phyloP scores from a whole-genome alignment of 768 basidiomycete genomes.

The Multifurca ochricompacta region DNA sequence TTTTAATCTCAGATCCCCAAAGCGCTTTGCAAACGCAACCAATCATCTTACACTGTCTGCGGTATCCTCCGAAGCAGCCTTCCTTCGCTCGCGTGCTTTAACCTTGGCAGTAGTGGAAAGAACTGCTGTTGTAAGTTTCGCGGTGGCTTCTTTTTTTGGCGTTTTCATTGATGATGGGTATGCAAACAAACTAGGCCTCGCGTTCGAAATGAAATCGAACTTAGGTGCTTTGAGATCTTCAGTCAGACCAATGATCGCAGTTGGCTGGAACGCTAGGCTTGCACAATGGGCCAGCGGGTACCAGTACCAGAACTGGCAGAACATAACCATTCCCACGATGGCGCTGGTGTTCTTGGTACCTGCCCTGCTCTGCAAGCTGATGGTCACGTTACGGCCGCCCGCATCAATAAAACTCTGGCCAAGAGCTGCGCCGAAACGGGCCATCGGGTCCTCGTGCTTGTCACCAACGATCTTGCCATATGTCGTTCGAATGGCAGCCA shows the following conservation, averaged over 20 bases:
- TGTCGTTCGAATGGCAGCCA: constrained; percentile 71
- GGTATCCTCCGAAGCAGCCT: constrained; percentile 75
- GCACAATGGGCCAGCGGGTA: constrained; percentile 94
- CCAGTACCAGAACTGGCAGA: constrained; percentile 99
- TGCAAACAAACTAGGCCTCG: constrained; percentile 84
- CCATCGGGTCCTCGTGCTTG: constrained; percentile 99
- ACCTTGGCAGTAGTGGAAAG: constrained; percentile 95
- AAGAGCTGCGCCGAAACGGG: constrained; percentile 92
- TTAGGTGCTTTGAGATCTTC: constrained; percentile 86
- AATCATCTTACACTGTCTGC: constrained; percentile 69
- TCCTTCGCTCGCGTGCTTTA: constrained; percentile 91
- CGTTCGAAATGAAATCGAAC: constrained; percentile 87
- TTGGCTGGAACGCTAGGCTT: constrained; percentile 89
- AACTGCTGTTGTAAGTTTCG: constrained; percentile 91
- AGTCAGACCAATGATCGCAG: constrained; percentile 88
- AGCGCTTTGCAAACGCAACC: background rate
- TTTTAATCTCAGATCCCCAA: constrained; percentile 39
- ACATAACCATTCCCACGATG: constrained; percentile 96
- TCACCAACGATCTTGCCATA: constrained; percentile 87
- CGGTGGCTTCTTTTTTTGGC: constrained; percentile 85
- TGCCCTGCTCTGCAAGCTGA: constrained; percentile 86
- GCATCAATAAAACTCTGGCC: constrained; percentile 98
- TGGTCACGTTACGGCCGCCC: constrained; percentile 92
- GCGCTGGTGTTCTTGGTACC: constrained; percentile 91
- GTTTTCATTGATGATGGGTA: constrained; percentile 84